A percentile compares a stretch with the other conserved stretches of the same genome.
Evolutionary conservation across 1,284 basidiomycete species (phyloP).

Genomic region (Mixia osmundae): DNA sequence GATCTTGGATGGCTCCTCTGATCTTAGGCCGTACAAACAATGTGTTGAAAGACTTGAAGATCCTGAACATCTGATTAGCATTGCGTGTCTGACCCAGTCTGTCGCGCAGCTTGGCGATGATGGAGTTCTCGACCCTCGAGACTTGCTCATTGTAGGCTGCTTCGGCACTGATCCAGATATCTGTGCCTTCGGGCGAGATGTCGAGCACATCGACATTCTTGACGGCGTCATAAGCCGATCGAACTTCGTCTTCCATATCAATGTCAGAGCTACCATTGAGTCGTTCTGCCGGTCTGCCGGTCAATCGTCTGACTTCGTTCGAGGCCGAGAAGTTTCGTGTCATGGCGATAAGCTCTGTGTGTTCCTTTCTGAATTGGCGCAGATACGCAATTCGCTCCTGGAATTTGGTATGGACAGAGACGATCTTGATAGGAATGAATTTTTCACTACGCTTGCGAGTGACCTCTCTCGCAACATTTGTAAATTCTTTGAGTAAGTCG

Average conservation of each 20-base stretch:
- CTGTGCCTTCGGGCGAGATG: constrained; percentile 69
- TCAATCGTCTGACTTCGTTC: constrained; percentile 23
- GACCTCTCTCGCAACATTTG: constrained; percentile 85
- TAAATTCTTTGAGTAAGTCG: constrained; percentile 92
- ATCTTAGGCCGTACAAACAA: constrained; percentile 96
- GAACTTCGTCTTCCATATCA: constrained; percentile 67
- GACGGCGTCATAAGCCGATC: constrained; percentile 51
- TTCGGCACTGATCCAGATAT: constrained; percentile 93
- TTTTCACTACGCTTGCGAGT: constrained; percentile 74
- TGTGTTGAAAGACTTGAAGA: constrained; percentile 95
- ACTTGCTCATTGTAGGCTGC: constrained; percentile 95
- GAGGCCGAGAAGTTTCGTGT: too few species aligned
- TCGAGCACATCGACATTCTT: constrained; percentile 93
- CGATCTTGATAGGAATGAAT: constrained; percentile 93
- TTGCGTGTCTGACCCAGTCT: constrained; percentile 85
- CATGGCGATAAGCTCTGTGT: constrained; percentile 93
- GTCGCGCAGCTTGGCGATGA: constrained; percentile 78
- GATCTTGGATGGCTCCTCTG: constrained; percentile 84
- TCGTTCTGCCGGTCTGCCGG: constrained; percentile 15
- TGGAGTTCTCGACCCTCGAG: constrained; percentile 90
- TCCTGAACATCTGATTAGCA: constrained; percentile 97
- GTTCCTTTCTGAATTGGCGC: constrained; percentile 81
- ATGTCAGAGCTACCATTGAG: constrained; percentile 36
- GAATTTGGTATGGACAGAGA: constrained; percentile 66
- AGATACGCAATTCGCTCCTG: constrained; percentile 74